These are phyloP conservation scores for Akanthomyces dipterigenus DNA, from an alignment of 2,329 filamentous ascomycete species.

Conservation along the genomic window DNA sequence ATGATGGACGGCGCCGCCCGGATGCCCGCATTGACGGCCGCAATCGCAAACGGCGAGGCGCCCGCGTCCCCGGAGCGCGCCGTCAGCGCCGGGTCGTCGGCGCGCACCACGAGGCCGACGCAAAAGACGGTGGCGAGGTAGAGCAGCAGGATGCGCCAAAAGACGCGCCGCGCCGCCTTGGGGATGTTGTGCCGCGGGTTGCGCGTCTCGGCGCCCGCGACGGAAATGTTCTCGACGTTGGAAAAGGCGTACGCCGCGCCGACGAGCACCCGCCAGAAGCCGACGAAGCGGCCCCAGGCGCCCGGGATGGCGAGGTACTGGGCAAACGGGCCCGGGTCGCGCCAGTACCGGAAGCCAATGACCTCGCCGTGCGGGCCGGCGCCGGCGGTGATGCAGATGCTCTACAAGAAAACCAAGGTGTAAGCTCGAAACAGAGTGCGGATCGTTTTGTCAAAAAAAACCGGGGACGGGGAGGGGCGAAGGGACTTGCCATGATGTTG, in stretches of 20 bases:
- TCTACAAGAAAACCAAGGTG: neutral
- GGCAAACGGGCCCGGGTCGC: slow-evolving; percentile 46
- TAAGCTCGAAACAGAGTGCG: too few species aligned
- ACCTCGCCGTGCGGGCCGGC: slow-evolving; percentile 51
- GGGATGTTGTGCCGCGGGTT: slow-evolving; percentile 44
- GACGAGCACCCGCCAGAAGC: slow-evolving; percentile 26
- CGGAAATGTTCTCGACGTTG: slow-evolving; percentile 46
- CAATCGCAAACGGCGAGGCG: slow-evolving; percentile 45
- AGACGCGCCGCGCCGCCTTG: slow-evolving; percentile 45
- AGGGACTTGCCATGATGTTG: slow-evolving; percentile 47
- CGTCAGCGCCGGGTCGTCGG: slow-evolving; percentile 26
- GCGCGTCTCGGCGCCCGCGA: slow-evolving; percentile 44
- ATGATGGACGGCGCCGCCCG: slow-evolving; percentile 44
- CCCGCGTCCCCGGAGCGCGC: slow-evolving; percentile 32
- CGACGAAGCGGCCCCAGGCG: slow-evolving; percentile 44
- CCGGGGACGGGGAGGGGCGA: too few species aligned
- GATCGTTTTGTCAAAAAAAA: too few species aligned
- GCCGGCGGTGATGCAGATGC: slow-evolving; percentile 50
- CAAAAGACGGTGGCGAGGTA: slow-evolving; percentile 46
- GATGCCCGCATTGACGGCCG: slow-evolving; percentile 44
- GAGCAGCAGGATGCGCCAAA: slow-evolving; percentile 48
- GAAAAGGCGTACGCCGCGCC: slow-evolving; percentile 40
- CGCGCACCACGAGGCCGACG: slow-evolving; percentile 42
- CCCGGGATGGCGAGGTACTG: slow-evolving; percentile 42
- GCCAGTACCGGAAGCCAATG: slow-evolving; percentile 56